Conservation (phyloP, 2,329 filamentous ascomycete genomes). For the Penicillium concentricum region DNA sequence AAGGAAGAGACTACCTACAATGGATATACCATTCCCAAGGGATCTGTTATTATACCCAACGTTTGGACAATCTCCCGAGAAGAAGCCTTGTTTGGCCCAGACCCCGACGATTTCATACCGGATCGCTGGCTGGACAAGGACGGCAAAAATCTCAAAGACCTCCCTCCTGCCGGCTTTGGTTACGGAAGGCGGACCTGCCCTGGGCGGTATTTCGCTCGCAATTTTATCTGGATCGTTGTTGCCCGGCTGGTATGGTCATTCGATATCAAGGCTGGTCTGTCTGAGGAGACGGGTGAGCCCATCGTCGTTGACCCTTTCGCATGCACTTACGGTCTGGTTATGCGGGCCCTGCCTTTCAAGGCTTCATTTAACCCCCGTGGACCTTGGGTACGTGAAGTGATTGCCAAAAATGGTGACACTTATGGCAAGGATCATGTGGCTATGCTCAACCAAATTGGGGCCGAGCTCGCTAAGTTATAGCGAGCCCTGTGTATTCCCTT, state of each 20-base stretch:
- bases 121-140: background rate
- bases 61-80: conserved; percentile 5
- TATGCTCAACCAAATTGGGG: background rate
- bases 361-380: background rate
- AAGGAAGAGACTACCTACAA: conserved; percentile 31
- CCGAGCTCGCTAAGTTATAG: background rate
- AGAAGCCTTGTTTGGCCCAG: background rate
- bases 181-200: background rate
- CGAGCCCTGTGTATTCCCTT: background rate
- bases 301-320: background rate
- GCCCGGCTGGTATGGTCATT: background rate
- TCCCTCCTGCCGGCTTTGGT: background rate
- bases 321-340: background rate
- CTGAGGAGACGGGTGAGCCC: background rate
- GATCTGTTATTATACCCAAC: conserved; percentile 29
- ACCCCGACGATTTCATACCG: background rate
- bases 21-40: conserved; percentile 34
- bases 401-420: background rate
- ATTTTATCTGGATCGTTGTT: background rate
- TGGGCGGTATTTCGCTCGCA: background rate
- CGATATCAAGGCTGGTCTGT: background rate
- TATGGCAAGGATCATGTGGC: background rate
- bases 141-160: background rate
- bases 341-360: background rate
- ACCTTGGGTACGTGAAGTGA: background rate